Percentiles rank a stretch among this genome's conserved stretches.
phyloP scores from a whole-genome alignment of 1,284 basidiomycete genomes.

The Melampsora americana region DNA sequence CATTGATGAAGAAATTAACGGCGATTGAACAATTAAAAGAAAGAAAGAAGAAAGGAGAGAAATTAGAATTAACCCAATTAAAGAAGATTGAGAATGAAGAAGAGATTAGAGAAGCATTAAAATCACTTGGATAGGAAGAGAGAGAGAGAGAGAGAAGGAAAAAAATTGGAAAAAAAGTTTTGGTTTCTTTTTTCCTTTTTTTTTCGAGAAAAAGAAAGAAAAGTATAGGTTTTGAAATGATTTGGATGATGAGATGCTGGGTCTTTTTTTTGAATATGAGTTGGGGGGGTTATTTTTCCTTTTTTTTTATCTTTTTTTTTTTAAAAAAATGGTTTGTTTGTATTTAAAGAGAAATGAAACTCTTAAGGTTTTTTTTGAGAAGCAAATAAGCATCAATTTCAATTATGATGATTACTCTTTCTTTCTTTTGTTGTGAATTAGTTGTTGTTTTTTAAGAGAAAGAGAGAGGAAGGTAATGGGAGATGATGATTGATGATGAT shows the following conservation, averaged over 20 bases:
- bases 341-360: conserved; percentile 5
- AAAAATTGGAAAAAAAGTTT: not conserved
- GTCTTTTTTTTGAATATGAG: not conserved
- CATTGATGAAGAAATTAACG: conserved; percentile 62
- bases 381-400: not conserved
- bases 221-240: not conserved
- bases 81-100: conserved; percentile 68
- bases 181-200: too few relatives aligned
- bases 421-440: not conserved
- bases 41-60: conserved; percentile 54
- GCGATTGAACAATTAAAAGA: conserved; percentile 63
- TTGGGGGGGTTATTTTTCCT: not conserved
- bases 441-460: too few relatives aligned
- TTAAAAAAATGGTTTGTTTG: not conserved
- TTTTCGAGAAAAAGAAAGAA: too few relatives aligned
- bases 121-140: conserved; percentile 47
- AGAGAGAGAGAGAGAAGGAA: not conserved
- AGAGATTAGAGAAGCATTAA: conserved; percentile 51
- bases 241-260: too few relatives aligned
- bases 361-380: not conserved
- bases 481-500: too few relatives aligned
- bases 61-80: conserved; percentile 61
- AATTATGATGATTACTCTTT: not conserved
- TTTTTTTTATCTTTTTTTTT: not conserved
- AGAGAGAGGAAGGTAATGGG: too few relatives aligned